Conservation (phyloP, 352 stramenopile genomes). For the Phytophthora idaei region DNA sequence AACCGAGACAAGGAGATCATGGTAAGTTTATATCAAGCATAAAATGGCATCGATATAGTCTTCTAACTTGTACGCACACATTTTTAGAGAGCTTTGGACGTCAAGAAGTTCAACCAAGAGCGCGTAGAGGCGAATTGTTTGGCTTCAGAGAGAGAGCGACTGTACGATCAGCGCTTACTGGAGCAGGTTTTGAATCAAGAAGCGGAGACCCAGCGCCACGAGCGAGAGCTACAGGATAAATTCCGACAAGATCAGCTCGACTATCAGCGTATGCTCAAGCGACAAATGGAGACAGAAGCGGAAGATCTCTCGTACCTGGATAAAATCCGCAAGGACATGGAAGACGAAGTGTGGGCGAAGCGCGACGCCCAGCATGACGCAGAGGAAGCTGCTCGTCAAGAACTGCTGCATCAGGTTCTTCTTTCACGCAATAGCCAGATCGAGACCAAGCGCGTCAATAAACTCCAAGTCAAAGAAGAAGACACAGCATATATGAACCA, state of each 20-base stretch:
- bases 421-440: conserved; percentile 61
- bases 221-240: conserved; percentile 66
- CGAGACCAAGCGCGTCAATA: conserved; percentile 47
- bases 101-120: conserved; percentile 79
- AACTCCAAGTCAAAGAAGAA: conserved; percentile 46
- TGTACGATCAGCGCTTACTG: conserved; percentile 70
- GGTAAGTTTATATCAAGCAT: conserved; percentile 23
- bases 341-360: conserved; percentile 78
- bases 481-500: conserved; percentile 69
- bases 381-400: conserved; percentile 73
- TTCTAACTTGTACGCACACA: not conserved
- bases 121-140: conserved; percentile 54
- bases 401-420: conserved; percentile 76
- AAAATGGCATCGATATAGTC: too few species aligned
- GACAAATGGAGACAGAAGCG: conserved; percentile 76
- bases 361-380: conserved; percentile 72
- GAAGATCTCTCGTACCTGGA: conserved; percentile 72
- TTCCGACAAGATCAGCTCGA: conserved; percentile 77
- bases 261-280: conserved; percentile 74
- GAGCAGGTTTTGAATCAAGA: conserved; percentile 66
- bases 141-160: conserved; percentile 54
- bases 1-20: conserved; percentile 60
- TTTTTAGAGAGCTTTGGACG: conserved; percentile 59
- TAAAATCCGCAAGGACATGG: conserved; percentile 83
- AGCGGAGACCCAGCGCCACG: conserved; percentile 56